These are phyloP conservation scores for Sedum album DNA, from an alignment of 164 flowering plant genomes.

Conservation along the genomic window DNA sequence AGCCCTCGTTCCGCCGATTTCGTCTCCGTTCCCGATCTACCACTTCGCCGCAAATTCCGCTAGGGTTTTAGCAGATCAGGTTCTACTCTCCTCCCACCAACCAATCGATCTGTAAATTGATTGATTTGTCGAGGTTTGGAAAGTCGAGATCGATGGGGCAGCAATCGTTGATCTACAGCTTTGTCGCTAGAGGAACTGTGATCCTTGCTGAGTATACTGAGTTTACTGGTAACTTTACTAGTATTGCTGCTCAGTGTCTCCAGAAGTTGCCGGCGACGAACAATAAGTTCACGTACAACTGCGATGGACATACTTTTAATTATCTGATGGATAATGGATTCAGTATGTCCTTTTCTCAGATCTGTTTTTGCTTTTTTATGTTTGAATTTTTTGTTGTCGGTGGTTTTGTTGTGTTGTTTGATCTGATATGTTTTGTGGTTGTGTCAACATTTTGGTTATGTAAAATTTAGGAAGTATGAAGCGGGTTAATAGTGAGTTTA, in stretches of 20 bases:
- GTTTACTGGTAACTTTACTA: slow-evolving; percentile 5
- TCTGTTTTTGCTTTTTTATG: not conserved
- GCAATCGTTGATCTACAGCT: slow-evolving; percentile 7
- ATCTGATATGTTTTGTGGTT: not conserved
- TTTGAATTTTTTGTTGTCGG: not conserved
- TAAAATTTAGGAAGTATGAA: no score
- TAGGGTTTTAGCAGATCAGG: not conserved
- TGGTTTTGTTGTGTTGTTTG: not conserved
- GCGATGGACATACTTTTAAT: slow-evolving; percentile 5
- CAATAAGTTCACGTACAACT: slow-evolving; percentile 5
- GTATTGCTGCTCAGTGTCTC: slow-evolving; percentile 5
- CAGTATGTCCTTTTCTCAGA: slow-evolving; percentile 1
- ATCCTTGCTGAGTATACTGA: slow-evolving; percentile 4
- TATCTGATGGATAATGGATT: slow-evolving; percentile 5
- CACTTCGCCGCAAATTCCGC: not conserved
- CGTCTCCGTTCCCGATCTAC: slow-evolving; percentile 2
- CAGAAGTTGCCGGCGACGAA: slow-evolving; percentile 1
- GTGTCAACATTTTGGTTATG: not conserved
- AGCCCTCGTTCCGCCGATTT: slow-evolving; percentile 1
- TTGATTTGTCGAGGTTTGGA: not conserved
- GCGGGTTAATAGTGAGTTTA: no score
- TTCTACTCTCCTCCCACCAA: not conserved
- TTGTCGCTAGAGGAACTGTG: slow-evolving; percentile 5
- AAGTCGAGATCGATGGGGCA: slow-evolving; percentile 3
- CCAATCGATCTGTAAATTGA: not conserved